Percentiles rank a stretch among this genome's conserved stretches.
Conservation (phyloP, 1,139 yeast genomes). For the Candida labiduridarum region DNA sequence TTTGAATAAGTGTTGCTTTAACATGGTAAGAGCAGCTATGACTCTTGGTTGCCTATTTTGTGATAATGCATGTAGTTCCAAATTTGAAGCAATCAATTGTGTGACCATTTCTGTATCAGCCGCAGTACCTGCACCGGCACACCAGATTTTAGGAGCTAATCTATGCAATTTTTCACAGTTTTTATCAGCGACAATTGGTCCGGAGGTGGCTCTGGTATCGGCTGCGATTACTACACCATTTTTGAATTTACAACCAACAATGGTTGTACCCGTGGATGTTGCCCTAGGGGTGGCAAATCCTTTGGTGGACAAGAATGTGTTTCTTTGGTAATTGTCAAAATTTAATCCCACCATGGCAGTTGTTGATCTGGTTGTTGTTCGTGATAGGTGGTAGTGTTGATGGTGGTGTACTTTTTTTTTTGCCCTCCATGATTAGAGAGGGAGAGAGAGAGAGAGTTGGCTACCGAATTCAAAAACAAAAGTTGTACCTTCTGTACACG, state of each 20-base stretch:
- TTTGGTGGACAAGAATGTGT: constrained; percentile 65
- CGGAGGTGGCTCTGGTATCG: constrained; percentile 97
- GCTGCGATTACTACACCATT: constrained; percentile 98
- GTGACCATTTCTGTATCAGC: constrained; percentile 99
- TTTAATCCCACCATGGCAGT: constrained; percentile 81
- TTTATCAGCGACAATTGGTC: constrained; percentile 95
- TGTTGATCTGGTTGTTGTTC: neutral
- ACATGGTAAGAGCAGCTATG: constrained; percentile 87
- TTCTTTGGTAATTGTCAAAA: constrained; percentile 92
- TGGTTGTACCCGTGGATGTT: constrained; percentile 97
- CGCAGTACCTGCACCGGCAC: constrained; percentile 99
- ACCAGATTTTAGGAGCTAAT: constrained; percentile 93
- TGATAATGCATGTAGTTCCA: constrained; percentile 84
- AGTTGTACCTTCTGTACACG: neutral
- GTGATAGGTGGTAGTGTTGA: neutral
- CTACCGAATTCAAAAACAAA: neutral
- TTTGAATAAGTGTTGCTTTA: constrained; percentile 93
- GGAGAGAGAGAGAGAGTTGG: too few relatives aligned
- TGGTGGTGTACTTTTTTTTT: neutral
- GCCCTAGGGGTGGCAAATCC: constrained; percentile 84
- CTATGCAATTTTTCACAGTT: constrained; percentile 96
- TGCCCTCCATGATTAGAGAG: neutral
- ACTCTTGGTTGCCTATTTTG: constrained; percentile 90
- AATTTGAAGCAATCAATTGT: constrained; percentile 84
- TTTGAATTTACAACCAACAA: constrained; percentile 90